Evolutionary conservation across 768 basidiomycete species (phyloP).

Genomic region (Clavulina sp.): DNA sequence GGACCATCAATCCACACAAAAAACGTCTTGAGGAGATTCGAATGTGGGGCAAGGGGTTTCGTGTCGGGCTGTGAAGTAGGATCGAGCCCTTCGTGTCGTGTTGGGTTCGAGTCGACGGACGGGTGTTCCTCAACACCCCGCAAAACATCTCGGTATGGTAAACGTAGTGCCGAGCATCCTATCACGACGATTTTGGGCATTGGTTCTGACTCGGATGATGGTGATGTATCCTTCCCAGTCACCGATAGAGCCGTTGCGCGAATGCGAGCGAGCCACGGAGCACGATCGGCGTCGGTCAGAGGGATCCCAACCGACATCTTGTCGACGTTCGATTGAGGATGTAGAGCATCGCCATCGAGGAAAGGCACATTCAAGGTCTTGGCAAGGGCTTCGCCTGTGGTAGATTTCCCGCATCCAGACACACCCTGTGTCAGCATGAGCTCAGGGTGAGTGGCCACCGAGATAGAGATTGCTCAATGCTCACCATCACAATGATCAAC

Average conservation of each 20-base stretch:
- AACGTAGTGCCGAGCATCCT: slow-evolving; percentile 74
- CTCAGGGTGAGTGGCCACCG: not conserved
- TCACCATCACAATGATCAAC: slow-evolving; percentile 9
- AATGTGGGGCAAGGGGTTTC: slow-evolving; percentile 12
- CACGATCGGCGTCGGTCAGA: slow-evolving; percentile 63
- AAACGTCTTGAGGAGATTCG: slow-evolving; percentile 34
- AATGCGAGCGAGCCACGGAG: slow-evolving; percentile 69
- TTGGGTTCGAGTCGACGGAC: no score
- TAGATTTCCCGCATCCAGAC: slow-evolving; percentile 56
- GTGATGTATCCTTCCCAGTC: not conserved
- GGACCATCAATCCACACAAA: slow-evolving; percentile 68
- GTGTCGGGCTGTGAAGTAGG: not conserved
- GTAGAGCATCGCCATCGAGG: slow-evolving; percentile 79
- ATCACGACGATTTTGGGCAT: slow-evolving; percentile 44
- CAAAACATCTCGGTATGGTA: slow-evolving; percentile 62
- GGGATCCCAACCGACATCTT: slow-evolving; percentile 74
- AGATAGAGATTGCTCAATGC: not conserved
- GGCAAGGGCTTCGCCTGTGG: slow-evolving; percentile 48
- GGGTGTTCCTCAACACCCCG: slow-evolving; percentile 33
- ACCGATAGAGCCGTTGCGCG: slow-evolving; percentile 32
- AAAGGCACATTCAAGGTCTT: slow-evolving; percentile 47
- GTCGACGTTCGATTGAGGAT: slow-evolving; percentile 60
- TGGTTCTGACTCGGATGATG: no score
- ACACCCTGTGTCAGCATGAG: slow-evolving; percentile 33
- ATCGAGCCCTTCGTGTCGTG: not conserved